These are phyloP conservation scores for Rosa multiflora DNA, from an alignment of 306 rosid genomes.

Conservation along the genomic window DNA sequence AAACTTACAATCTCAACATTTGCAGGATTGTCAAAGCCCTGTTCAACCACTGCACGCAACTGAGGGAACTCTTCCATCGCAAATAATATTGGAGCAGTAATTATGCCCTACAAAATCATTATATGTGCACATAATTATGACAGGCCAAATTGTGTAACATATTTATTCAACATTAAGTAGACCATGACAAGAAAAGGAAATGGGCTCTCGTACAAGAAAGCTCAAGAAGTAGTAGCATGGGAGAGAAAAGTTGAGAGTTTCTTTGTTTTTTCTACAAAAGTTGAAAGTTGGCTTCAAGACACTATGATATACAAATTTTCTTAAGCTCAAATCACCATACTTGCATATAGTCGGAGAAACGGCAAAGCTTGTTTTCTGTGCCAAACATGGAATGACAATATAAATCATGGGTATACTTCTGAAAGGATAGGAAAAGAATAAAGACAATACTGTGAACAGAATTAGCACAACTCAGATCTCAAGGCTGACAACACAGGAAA, in stretches of 20 bases:
- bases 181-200: neutral
- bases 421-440: neutral
- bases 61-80: constrained; percentile 97
- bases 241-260: neutral
- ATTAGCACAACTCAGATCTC: neutral
- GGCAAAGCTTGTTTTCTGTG: neutral
- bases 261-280: neutral
- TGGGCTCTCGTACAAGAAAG: neutral
- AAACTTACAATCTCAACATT: constrained; percentile 74
- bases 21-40: constrained; percentile 74
- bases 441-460: neutral
- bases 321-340: neutral
- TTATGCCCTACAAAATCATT: constrained; percentile 65
- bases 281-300: neutral
- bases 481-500: neutral
- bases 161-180: neutral
- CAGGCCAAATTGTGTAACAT: neutral
- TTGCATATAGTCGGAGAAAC: neutral
- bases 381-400: neutral
- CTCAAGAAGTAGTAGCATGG: neutral
- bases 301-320: neutral
- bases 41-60: constrained; percentile 60
- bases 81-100: constrained; percentile 90
- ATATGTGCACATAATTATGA: neutral
- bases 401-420: neutral